phyloP scores from a whole-genome alignment of 164 flowering plant genomes.

The Cinnamomum micranthum region DNA sequence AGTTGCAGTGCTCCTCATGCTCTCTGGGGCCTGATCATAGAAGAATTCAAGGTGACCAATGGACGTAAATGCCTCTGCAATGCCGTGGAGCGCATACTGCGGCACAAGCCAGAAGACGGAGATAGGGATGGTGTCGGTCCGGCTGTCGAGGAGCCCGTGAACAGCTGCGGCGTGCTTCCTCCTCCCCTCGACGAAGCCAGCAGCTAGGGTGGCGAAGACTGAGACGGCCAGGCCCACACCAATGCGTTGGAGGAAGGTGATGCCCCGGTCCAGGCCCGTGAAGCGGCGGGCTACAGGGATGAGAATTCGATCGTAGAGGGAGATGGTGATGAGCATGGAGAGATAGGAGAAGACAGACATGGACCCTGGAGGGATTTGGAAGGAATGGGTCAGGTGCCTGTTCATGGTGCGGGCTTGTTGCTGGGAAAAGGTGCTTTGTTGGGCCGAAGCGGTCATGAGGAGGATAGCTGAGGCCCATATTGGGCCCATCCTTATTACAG shows the following conservation, averaged over 20 bases:
- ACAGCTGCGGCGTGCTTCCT: slow-evolving; percentile 44
- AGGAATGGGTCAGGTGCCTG: slow-evolving; percentile 49
- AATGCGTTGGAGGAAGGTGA: slow-evolving; percentile 66
- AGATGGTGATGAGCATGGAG: slow-evolving; percentile 58
- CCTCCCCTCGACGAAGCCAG: slow-evolving; percentile 60
- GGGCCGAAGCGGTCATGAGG: slow-evolving; percentile 66
- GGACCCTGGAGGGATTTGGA: slow-evolving; percentile 77
- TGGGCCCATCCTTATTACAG: slow-evolving; percentile 72
- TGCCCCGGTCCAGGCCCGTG: slow-evolving; percentile 77
- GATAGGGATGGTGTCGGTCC: slow-evolving; percentile 34
- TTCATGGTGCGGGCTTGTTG: slow-evolving; percentile 76
- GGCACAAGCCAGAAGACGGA: slow-evolving; percentile 73
- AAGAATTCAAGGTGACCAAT: slow-evolving; percentile 70
- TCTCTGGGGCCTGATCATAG: slow-evolving; percentile 75
- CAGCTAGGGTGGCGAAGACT: slow-evolving; percentile 52
- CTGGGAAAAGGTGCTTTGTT: slow-evolving; percentile 69
- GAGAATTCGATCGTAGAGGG: slow-evolving; percentile 64
- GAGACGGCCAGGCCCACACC: slow-evolving; percentile 67
- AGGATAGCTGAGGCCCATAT: slow-evolving; percentile 84
- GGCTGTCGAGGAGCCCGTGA: slow-evolving; percentile 31
- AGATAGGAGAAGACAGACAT: slow-evolving; percentile 63
- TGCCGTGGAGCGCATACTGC: slow-evolving; percentile 66
- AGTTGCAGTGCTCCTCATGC: slow-evolving; percentile 66
- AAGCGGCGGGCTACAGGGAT: slow-evolving; percentile 43
- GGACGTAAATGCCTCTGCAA: slow-evolving; percentile 79